These are phyloP conservation scores for Colletotrichum camelliae DNA, from an alignment of 2,329 filamentous ascomycete species.

Conservation along the genomic window DNA sequence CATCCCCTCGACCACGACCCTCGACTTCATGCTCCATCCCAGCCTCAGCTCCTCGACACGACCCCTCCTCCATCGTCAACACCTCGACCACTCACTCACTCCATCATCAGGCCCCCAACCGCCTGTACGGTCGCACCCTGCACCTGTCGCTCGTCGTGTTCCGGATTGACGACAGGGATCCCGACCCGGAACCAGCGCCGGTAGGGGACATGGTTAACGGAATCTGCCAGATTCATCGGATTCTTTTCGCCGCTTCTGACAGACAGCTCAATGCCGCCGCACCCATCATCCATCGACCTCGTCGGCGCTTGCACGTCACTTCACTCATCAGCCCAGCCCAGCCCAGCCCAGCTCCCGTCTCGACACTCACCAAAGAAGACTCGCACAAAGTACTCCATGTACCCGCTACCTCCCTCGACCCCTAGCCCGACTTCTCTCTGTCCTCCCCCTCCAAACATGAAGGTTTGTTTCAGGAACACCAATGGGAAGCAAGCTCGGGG, in stretches of 20 bases:
- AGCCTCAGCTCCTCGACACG: neutral
- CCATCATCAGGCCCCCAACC: neutral
- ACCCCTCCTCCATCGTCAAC: neutral
- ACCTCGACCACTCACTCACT: neutral
- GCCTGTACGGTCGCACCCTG: slow-evolving; percentile 12
- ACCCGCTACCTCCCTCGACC: neutral
- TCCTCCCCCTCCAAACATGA: neutral
- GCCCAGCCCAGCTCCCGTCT: neutral
- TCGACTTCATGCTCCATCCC: neutral
- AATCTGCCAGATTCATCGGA: neutral
- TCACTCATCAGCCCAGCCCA: neutral
- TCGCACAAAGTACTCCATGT: neutral
- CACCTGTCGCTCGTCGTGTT: slow-evolving; percentile 15
- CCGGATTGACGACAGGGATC: slow-evolving; percentile 21
- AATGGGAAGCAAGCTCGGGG: slow-evolving; percentile 20
- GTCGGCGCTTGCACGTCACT: neutral
- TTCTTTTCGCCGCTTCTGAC: neutral
- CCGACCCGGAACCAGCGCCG: neutral
- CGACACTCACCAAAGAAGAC: neutral
- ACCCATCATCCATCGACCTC: neutral
- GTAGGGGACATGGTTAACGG: neutral
- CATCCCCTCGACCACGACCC: neutral
- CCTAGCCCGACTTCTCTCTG: neutral
- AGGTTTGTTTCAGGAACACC: slow-evolving; percentile 24
- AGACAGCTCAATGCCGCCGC: neutral